phyloP scores from a whole-genome alignment of 345 rosid genomes.

The Sisymbrium altissimum region DNA sequence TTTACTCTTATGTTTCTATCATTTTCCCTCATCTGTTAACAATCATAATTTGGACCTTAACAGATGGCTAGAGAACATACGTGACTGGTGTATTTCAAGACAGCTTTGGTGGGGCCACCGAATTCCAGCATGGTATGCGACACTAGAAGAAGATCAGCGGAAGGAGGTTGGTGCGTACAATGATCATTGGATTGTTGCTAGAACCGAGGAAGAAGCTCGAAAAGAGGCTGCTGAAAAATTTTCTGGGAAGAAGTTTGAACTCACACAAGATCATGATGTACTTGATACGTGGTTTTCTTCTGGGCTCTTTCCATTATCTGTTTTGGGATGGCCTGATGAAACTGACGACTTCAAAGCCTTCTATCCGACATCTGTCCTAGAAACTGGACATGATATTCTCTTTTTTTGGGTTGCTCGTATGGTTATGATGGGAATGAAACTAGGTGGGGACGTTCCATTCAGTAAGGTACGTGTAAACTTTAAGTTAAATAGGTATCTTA shows the following conservation, averaged over 20 bases:
- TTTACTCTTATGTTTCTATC: conserved; percentile 3
- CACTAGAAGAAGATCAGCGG: conserved; percentile 65
- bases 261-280: conserved; percentile 89
- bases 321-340: conserved; percentile 91
- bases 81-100: conserved; percentile 96
- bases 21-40: conserved; percentile 12
- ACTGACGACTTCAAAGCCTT: conserved; percentile 82
- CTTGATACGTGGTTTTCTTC: conserved; percentile 99
- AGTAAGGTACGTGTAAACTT: conserved; percentile 51
- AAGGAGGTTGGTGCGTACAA: conserved; percentile 74
- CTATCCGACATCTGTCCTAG: conserved; percentile 91
- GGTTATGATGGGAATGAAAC: conserved; percentile 86
- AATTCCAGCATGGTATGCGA: conserved; percentile 91
- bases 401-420: conserved; percentile 99
- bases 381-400: conserved; percentile 94
- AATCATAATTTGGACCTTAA: conserved; percentile 15
- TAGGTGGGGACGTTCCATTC: conserved; percentile 92
- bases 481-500: background rate
- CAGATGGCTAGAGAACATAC: conserved; percentile 98
- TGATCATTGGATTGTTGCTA: conserved; percentile 89
- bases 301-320: conserved; percentile 83
- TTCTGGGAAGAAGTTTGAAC: conserved; percentile 67
- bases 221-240: conserved; percentile 53
- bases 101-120: conserved; percentile 99
- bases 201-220: conserved; percentile 64